Percentiles rank a stretch among this genome's conserved stretches.
These are phyloP conservation scores for Carex parvula DNA, from an alignment of 176 grass and related monocot species.

Conservation along the genomic window DNA sequence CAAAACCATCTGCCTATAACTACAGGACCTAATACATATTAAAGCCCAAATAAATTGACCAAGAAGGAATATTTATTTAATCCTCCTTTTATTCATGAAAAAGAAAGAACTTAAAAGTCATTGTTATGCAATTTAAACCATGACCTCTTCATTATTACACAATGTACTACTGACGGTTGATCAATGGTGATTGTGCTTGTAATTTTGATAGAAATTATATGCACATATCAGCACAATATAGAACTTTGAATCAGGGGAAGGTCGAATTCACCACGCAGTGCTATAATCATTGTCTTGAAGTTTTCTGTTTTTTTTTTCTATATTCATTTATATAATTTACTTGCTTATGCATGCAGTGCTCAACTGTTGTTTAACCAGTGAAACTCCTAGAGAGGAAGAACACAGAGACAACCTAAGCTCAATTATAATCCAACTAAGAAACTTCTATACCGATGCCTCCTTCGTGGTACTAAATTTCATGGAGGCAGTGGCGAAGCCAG, in stretches of 20 bases:
- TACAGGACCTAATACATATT: background rate
- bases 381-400: slow-evolving; percentile 23
- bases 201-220: background rate
- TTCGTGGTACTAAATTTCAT: slow-evolving; percentile 51
- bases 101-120: background rate
- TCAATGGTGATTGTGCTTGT: background rate
- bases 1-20: background rate
- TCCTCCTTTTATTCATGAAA: background rate
- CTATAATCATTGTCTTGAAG: background rate
- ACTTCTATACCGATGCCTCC: slow-evolving; percentile 35
- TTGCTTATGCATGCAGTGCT: slow-evolving; percentile 37
- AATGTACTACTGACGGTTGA: background rate
- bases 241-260: background rate
- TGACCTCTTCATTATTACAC: background rate
- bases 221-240: background rate
- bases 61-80: background rate
- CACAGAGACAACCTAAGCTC: slow-evolving; percentile 39
- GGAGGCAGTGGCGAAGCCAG: no score
- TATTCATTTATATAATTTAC: background rate
- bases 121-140: background rate
- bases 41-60: background rate
- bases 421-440: slow-evolving; percentile 40
- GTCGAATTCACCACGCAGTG: background rate
- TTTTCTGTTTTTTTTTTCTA: background rate
- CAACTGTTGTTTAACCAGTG: slow-evolving; percentile 38